Evolutionary conservation across 306 rosid species (phyloP), one percentile per base, ranked within the genome.

Genomic region (Sicyos baderoa): DNA sequence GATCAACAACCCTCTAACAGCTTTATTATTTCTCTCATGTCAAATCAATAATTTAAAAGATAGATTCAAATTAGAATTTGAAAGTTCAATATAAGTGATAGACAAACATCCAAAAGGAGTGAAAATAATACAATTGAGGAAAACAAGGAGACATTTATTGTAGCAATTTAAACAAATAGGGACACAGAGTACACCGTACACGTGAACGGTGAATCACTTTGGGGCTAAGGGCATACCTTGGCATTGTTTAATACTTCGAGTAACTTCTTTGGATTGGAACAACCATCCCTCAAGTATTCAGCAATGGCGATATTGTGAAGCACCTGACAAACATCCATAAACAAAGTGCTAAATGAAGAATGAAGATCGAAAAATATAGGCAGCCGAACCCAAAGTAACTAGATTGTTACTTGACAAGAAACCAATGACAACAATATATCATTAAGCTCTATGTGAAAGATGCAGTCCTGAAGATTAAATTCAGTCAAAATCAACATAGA

Each of bases 251-350:
- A 85, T 18, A 82, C 87, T 76, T 87, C 92, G 72, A 94, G 96
- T 82, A 94, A 80, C 79, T 79, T 86, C 75, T 77, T 87, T 25
- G 97, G 95, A 84, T 86, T 92, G 63, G 92, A 88, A 74, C 92
- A 94, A 68, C 95, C 95, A 80, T 84, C 95, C 66, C 86, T 86
- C 58, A 81, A 85, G 82, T 80, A 90, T 68, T 94, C 95, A 1
- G 95, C 88, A 70, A 94, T 81, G 54, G 92, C 96, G 14, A 85
- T 84, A 80, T 94, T 94, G 81, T 94, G 99, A 76, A 83, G 83
- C 74, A 90, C 88, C 99, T 94, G 88, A 80, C 49, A 80, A 69
- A 25, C 35, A 73, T 13, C 45, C 45, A 40, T 7, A 40, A 40
- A 40, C 23, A 37, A 40, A 40, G 15, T 8, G 23, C 8, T 54